Evolutionary conservation across 306 rosid genomes (phyloP), one percentile per base, ranked within the genome.

Genomic region (Begonia loranthoides): DNA sequence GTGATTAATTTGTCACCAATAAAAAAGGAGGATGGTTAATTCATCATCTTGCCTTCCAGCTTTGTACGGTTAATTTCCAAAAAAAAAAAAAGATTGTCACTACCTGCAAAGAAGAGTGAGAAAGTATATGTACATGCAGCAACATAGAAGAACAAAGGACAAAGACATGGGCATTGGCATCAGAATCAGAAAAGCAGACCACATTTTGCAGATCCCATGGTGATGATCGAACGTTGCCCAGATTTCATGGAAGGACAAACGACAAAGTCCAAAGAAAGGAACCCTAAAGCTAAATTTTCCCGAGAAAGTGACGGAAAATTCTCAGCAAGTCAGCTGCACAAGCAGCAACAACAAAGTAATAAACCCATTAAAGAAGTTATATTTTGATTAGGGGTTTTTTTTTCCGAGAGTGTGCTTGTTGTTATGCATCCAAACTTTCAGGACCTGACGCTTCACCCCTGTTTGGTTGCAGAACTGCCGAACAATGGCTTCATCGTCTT

Each of bases 391-490:
- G 95, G 97, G 94, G 76, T 89, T 85, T 90, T 89, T 89, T 74
- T 95, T 94, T 95, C 78, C 85, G n/a, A n/a, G n/a, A n/a, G n/a
- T n/a, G n/a, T n/a, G n/a, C n/a, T n/a, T n/a, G n/a, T n/a, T n/a
- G n/a, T n/a, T n/a, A n/a, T n/a, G n/a, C n/a, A n/a, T n/a, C n/a
- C n/a, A n/a, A n/a, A n/a, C n/a, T n/a, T n/a, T 89, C 40, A 89
- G 95, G 41, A 89, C 97, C 12, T 85, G 90, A 48, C 97, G 95
- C 68, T 74, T 76, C 0, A 89, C 81, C 0, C 97, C 97, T 2
- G 83, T 79, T 10, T 85, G 94, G 53, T 78, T 59, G 21, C 97
- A 89, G 63, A 89, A 89, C n/a, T 77, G 78, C 62, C 76, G 90
- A 7, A 89, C 85, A 59, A 59, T 72, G 11, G 60, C 63, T 51